Base-by-base conservation (phyloP, 83 land plant species). In the Larix sibirica region DNA sequence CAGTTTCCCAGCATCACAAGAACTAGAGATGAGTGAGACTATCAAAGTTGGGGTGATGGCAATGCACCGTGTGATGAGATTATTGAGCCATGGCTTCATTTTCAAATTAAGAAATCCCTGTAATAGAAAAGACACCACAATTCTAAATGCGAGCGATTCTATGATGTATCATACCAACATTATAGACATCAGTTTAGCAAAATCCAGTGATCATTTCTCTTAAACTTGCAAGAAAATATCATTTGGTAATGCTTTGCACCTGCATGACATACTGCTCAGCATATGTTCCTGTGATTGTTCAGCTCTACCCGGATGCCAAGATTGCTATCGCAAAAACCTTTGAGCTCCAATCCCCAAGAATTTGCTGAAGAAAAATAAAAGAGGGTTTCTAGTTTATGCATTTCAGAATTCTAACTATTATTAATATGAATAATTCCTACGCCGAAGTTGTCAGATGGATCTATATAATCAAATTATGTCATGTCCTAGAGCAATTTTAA, bases 261-360 rank as follows among this genome's bases (percentile, higher is more conserved):
- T 94, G 93, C 93, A 94, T 94, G 18, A 94, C 94, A 83, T 89
- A 94, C 80, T 94, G 95, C 26, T 95, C 94, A 20, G 92, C 92
- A 79, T 93, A 93, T 21, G 95, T 93, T 81, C 91, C 93, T 16
- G 96, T 92, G 17, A 94, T 89, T 3, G 96, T 92, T 44, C 94
- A 94, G 81, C 96, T 90, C 81, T 93, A 91, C 74, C 91, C 96
- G 17, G 94, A 80, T 36, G 82, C 82, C 16, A 80, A 3, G 13
- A 80, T 54, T 38, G 82, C 73, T 31, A 64, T 28, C 23, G 82
- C 56, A 65, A 63, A 80, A 36, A 80, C 56, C 14, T 10, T 80
- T 65, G 73, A 80, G 17, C 73, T 80, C 71, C 71, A 80, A 10
- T 36, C 3, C 7, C 82, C 82, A n/a, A 64, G 33, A 36, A 80